Base-by-base conservation (phyloP, 805 yeast genomes). In the Saturnispora serradocipensis region DNA sequence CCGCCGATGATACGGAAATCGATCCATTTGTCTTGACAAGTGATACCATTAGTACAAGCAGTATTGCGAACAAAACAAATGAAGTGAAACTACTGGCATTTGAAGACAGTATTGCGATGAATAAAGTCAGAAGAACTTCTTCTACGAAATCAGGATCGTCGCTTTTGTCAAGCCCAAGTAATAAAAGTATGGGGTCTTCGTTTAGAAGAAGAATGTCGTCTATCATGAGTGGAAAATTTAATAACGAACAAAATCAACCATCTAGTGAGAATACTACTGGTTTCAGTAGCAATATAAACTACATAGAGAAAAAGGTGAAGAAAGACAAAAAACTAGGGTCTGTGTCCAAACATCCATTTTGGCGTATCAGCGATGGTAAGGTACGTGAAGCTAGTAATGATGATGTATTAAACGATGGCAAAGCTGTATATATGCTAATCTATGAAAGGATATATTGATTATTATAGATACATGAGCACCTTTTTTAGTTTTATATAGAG, bases 401-500 rank as follows among this genome's bases (percentile, higher is more conserved):
- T 0, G 80, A 82, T 15, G 86, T 90, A 0, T 67, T 87, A 42
- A 72, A 69, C 50, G 96, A 88, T 60, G 78, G 79, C 30, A 72
- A 79, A 28, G 88, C 86, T n/a, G 96, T 81, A 1, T 91, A 91
- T 66, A 78, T 91, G 85, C 68, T 91, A 49, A 84, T 86, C 61
- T 93, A 86, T 62, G 96, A 90, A 43, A 43, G 48, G 36, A 10
- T 18, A 16, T 35, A 18, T 6, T 24, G 18, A 45, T 16, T 20
- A n/a, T 30, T 22, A 25, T 22, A n/a, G 13, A 30, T 4, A 10
- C 22, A 13, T 8, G 43, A 28, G 15, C 24, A 43, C 22, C 11
- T 18, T 36, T 27, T 24, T 18, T 40, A 10, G 11, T 11, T 30
- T 30, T 30, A 30, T 30, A 13, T 11, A 30, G 34, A 30, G 5